These are phyloP conservation scores for Chernovozyma sophiae-reginae DNA, from an alignment of 1,139 yeast species.

Conservation along the genomic window DNA sequence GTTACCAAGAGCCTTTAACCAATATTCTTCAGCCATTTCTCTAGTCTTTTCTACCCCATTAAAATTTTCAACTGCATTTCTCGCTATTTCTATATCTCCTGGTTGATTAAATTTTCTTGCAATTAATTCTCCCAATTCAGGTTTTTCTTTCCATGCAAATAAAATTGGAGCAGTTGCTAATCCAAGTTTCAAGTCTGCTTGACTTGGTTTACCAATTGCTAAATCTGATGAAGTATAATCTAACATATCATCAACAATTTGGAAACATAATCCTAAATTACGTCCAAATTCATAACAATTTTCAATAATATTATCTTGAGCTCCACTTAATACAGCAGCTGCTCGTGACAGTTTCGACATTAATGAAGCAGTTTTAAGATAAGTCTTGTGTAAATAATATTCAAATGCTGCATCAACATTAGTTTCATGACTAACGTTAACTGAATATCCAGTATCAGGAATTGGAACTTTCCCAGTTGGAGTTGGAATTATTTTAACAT, in stretches of 20 bases:
- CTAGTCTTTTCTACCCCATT: conserved; percentile 77
- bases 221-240: conserved; percentile 86
- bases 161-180: conserved; percentile 96
- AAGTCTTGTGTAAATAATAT: conserved; percentile 91
- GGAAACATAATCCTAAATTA: conserved; percentile 92
- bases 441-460: conserved; percentile 56
- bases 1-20: conserved; percentile 69
- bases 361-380: conserved; percentile 88
- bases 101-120: conserved; percentile 74
- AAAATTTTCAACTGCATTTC: conserved; percentile 65
- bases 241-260: conserved; percentile 91
- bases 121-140: conserved; percentile 79
- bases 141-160: conserved; percentile 88
- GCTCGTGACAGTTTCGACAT: conserved; percentile 96
- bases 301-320: conserved; percentile 68
- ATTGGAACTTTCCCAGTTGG: conserved; percentile 65
- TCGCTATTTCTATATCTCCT: conserved; percentile 82
- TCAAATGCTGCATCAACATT: conserved; percentile 86
- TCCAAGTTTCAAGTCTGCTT: conserved; percentile 91
- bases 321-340: conserved; percentile 89
- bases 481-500: conserved; percentile 48
- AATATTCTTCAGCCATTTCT: conserved; percentile 71
- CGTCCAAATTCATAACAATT: conserved; percentile 89
- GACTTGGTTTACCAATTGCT: conserved; percentile 89
- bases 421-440: conserved; percentile 58